Evolutionary conservation across 2,329 filamentous ascomycete genomes (phyloP).

Genomic region (Shiraia bambusicola): DNA sequence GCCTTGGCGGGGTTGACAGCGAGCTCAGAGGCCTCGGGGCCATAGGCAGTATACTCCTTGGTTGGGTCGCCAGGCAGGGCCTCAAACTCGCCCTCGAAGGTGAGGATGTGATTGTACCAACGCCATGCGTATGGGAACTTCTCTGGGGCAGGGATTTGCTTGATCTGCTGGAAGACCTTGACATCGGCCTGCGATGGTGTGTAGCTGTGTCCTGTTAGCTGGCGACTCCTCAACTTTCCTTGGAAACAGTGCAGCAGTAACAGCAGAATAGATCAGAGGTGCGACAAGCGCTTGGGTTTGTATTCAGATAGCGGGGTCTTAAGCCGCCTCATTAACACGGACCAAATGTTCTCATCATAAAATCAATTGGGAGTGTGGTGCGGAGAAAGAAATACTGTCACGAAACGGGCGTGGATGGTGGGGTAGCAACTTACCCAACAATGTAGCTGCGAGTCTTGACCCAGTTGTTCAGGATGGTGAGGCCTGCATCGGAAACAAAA

Average conservation of each 20-base stretch:
- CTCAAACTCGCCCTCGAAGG: conserved; percentile 89
- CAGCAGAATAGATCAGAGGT: conserved; percentile 60
- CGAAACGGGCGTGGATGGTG: conserved; percentile 22
- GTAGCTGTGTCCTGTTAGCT: conserved; percentile 51
- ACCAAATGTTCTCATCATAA: conserved; percentile 87
- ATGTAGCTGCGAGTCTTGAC: conserved; percentile 77
- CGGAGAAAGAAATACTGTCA: conserved; percentile 21
- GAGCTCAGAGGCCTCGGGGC: conserved; percentile 76
- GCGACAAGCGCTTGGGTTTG: conserved; percentile 72
- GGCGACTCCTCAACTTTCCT: conserved; percentile 13
- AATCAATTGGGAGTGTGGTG: conserved; percentile 34
- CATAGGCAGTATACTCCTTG: conserved; percentile 87
- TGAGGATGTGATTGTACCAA: conserved; percentile 98
- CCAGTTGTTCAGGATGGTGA: conserved; percentile 71
- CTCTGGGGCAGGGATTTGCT: conserved; percentile 69
- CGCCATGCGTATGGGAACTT: conserved; percentile 94
- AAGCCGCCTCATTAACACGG: conserved; percentile 94
- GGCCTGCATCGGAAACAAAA: conserved; percentile 65
- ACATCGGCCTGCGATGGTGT: conserved; percentile 91
- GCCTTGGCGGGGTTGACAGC: conserved; percentile 86
- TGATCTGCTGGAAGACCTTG: conserved; percentile 88
- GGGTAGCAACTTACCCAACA: conserved; percentile 67
- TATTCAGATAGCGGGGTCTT: conserved; percentile 87
- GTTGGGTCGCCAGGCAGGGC: conserved; percentile 87
- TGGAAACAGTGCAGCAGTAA: conserved; percentile 15